Base-by-base conservation (phyloP, 208 protist genomes). In the Acanthamoeba triangularis region DNA sequence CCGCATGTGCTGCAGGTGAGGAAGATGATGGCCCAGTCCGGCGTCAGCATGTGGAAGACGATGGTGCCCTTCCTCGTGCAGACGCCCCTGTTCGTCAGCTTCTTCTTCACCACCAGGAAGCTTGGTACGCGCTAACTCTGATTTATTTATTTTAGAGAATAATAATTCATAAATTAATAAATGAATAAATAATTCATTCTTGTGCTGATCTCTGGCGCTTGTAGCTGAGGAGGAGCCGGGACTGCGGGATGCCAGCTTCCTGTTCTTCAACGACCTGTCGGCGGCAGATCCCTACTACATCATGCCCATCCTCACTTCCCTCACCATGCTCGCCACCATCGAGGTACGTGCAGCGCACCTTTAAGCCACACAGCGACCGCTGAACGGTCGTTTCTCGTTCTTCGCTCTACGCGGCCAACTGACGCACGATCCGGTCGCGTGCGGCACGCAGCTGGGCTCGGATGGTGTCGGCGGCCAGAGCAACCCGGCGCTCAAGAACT, bases 261-360 rank as follows among this genome's bases (percentile, higher is more conserved):
- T 37, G 72, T 18, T 80, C 37, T 49, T 80, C 72, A 20, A 80
- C 35, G 41, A 80, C 10, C 72, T 80, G 14, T 23, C 37, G 30
- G 72, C 25, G 72, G 72, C 72, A 18, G 72, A 80, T 80, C 72
- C 72, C 37, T 80, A 47, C 72, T 80, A 80, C 41, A 80, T 80
- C 72, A 80, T 80, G 72, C 72, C 72, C 18, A 33, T 80, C 14
- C 72, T 80, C 72, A 80, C 72, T 23, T 47, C 33, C 20, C 35
- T 80, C 10, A 49, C 72, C 35, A 80, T 80, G 72, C 72, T 80
- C 33, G 72, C 72, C 72, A 80, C 72, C 30, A 80, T 80, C 30
- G 72, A 76, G 67, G 67, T 76, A 76, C 33, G n/a, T n/a, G 25
- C 67, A 76, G 47, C 47, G 13, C 47, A 14, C 47, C 13, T 14